These are phyloP conservation scores for Agastache rugosa DNA, from an alignment of 257 asterid species.

Conservation along the genomic window DNA sequence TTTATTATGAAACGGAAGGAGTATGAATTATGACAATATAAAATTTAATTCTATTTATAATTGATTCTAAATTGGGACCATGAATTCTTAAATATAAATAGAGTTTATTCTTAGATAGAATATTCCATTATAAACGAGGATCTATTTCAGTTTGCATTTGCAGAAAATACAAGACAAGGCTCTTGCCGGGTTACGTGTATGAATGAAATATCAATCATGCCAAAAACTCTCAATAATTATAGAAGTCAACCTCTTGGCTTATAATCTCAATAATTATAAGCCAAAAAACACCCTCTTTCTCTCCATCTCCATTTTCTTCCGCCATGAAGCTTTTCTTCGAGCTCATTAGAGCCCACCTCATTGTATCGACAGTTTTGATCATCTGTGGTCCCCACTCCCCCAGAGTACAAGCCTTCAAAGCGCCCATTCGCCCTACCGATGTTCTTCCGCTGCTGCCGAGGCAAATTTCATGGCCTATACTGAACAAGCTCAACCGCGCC, in stretches of 20 bases:
- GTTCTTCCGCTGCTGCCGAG: constrained; percentile 71
- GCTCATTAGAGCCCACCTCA: constrained; percentile 37
- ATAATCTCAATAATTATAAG: too few relatives aligned
- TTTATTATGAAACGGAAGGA: too few relatives aligned
- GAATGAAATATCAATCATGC: not conserved
- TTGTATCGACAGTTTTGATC: constrained; percentile 35
- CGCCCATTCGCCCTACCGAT: constrained; percentile 64
- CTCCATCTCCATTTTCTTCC: not conserved
- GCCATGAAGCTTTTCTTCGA: constrained; percentile 42
- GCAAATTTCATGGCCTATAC: constrained; percentile 75
- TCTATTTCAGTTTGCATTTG: too few relatives aligned
- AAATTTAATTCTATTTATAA: too few relatives aligned
- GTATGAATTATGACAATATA: too few relatives aligned
- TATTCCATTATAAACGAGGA: too few relatives aligned
- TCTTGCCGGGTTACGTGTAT: not conserved
- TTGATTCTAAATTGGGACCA: too few relatives aligned
- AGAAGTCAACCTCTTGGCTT: constrained; percentile 25
- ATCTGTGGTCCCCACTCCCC: constrained; percentile 29
- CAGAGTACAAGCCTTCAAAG: constrained; percentile 48
- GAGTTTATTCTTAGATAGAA: too few relatives aligned
- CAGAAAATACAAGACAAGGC: not conserved
- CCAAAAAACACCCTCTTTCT: not conserved
- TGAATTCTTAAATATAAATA: too few relatives aligned
- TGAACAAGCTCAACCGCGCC: constrained; percentile 60
- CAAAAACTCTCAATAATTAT: not conserved